phyloP scores from a whole-genome alignment of 2,329 filamentous ascomycete species.

The Helotiales sp. region DNA sequence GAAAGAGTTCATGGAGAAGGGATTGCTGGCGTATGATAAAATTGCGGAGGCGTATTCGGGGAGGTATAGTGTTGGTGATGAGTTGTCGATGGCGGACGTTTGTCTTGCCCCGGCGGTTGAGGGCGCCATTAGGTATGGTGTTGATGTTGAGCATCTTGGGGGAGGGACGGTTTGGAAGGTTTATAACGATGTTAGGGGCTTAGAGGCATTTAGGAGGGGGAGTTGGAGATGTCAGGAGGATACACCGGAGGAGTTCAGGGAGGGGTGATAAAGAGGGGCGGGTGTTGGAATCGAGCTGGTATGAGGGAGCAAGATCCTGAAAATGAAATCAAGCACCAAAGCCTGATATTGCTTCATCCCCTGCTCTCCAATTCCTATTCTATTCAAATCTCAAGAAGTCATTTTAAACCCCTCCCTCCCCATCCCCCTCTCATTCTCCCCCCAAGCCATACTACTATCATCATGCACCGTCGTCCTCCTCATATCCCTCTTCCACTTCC shows the following conservation, averaged over 20 bases:
- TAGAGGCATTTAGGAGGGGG: conserved; percentile 57
- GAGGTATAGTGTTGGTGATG: conserved; percentile 59
- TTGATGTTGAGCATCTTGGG: conserved; percentile 55
- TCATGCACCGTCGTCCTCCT: conserved; percentile 61
- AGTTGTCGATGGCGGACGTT: conserved; percentile 62
- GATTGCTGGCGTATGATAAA: conserved; percentile 61
- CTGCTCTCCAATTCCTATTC: background rate
- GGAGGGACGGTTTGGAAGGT: conserved; percentile 55
- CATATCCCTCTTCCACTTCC: conserved; percentile 57
- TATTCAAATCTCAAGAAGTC: background rate
- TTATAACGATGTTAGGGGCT: conserved; percentile 51
- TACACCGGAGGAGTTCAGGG: conserved; percentile 52
- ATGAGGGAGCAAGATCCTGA: too few relatives aligned
- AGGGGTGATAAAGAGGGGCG: conserved; percentile 24
- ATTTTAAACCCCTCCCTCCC: conserved; percentile 39
- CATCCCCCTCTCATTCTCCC: conserved; percentile 46
- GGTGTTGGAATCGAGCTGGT: too few relatives aligned
- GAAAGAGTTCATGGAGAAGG: conserved; percentile 54
- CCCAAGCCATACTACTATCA: conserved; percentile 48
- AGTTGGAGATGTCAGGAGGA: conserved; percentile 61
- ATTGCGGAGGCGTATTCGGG: conserved; percentile 49
- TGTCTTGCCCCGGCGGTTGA: conserved; percentile 63
- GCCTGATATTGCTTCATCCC: too few relatives aligned
- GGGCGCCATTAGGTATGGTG: conserved; percentile 59
- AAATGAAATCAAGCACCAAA: too few relatives aligned